A percentile compares a stretch with the other conserved stretches of the same genome.
Conservation (phyloP, 768 basidiomycete genomes). For the Pulveroboletus sp. region DNA sequence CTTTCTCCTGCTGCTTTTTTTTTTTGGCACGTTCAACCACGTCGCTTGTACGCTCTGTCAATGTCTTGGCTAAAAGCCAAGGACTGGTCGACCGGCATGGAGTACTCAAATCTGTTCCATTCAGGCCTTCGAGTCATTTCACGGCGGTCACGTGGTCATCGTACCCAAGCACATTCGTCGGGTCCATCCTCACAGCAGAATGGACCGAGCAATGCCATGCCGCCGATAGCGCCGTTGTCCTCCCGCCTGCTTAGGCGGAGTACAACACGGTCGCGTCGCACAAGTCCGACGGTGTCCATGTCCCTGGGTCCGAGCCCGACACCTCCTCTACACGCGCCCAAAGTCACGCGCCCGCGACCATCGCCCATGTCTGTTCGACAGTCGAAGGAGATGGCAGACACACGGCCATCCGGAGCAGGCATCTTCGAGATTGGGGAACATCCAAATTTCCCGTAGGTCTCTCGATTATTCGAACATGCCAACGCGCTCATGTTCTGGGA, state of each 20-base stretch:
- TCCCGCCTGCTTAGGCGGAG: constrained; percentile 6
- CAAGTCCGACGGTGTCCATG: constrained; percentile 1
- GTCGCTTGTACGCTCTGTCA: background rate
- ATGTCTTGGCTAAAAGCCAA: constrained; percentile 32
- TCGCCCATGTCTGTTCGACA: constrained; percentile 15
- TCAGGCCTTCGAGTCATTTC: constrained; percentile 34
- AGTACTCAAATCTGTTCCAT: constrained; percentile 34
- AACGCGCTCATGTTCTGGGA: background rate
- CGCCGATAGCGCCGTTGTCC: constrained; percentile 2
- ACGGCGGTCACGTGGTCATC: constrained; percentile 1
- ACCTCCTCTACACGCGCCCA: background rate
- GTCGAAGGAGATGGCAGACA: constrained; percentile 7
- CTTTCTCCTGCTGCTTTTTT: background rate
- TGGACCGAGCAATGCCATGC: background rate
- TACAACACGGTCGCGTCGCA: background rate
- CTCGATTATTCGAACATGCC: background rate
- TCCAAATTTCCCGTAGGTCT: constrained; percentile 14
- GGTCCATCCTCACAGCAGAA: constrained; percentile 3
- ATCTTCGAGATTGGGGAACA: constrained; percentile 1
- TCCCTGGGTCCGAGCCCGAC: constrained; percentile 5
- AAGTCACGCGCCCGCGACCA: constrained; percentile 3
- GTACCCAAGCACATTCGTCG: constrained; percentile 7
- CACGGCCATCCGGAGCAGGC: constrained; percentile 2
- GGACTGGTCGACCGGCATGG: constrained; percentile 27
- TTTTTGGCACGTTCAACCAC: background rate